Evolutionary conservation across 1,139 yeast genomes (phyloP), one percentile per base, ranked within the genome.

Genomic region (Yamadazyma buinensis): DNA sequence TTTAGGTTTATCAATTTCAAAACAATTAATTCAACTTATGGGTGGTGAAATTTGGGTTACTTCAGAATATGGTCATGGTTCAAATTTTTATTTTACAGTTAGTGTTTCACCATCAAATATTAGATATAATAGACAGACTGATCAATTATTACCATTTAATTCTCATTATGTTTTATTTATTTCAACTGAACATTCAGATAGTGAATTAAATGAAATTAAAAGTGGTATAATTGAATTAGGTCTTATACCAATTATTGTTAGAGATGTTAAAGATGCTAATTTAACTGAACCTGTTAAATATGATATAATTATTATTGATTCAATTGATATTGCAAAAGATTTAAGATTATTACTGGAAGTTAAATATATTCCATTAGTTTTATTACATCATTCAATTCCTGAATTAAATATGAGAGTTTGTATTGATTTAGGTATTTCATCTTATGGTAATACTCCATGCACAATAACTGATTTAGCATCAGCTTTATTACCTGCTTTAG

Each of bases 21-120:
- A 84, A 55, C 87, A 86, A 49, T 72, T 86, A 48, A 85, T 86
- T 54, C 90, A 84, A 51, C 70, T 86, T 41, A 85, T 86, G 95
- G 95, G 95, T 29, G 95, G 84, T 50, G 90, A 84, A 44, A 85
- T 85, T 42, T 84, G 95, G 95, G 95, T 85, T 26, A 77, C 84
- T 22, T 83, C 92, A 1, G 75, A 75, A 37, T 83, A 80, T 51
- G 94, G 94, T n/a, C 67, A 73, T 46, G 95, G 95, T 1, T 84
- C 94, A 3, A 82, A 81, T 49, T 85, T 85, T 54, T 82, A 77
- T 56, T 85, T 85, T 55, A 84, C 95, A 0, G 77, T 85, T 26
- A 75, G 85, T 26, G 90, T 84, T 9, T 72, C 84, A 12, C 88
- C 90, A 11, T 86, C 90, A 2, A 75, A 71, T 37, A 75, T 80